Conservation (phyloP, 352 stramenopile species). For the Pythium myriotylum region DNA sequence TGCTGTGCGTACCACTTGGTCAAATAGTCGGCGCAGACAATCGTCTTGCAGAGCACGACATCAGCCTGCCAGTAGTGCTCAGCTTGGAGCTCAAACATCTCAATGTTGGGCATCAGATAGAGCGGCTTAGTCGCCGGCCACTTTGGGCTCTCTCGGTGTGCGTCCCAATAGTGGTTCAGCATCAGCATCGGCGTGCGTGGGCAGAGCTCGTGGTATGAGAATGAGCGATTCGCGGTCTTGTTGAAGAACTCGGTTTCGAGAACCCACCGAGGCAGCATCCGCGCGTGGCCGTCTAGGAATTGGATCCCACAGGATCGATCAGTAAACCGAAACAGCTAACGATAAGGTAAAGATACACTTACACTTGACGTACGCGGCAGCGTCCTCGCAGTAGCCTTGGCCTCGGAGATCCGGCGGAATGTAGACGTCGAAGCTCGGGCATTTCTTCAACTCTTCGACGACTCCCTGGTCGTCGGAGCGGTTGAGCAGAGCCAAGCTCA, state of each 20-base stretch:
- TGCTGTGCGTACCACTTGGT: constrained; percentile 58
- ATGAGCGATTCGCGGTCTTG: constrained; percentile 6
- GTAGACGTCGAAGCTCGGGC: constrained; percentile 71
- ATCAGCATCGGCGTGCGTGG: constrained; percentile 33
- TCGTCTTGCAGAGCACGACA: constrained; percentile 65
- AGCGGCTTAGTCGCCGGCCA: constrained; percentile 35
- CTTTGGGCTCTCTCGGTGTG: constrained; percentile 1
- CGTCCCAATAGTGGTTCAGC: constrained; percentile 46
- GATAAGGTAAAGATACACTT: background rate
- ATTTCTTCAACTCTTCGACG: constrained; percentile 51
- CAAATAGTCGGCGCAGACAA: constrained; percentile 41
- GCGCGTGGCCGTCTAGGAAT: constrained; percentile 26
- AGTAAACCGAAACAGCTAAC: background rate
- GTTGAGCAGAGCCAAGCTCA: constrained; percentile 24
- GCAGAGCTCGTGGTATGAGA: constrained; percentile 44
- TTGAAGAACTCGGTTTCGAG: constrained; percentile 33
- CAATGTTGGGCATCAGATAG: constrained; percentile 39
- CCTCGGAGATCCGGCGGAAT: constrained; percentile 40
- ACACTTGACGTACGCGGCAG: constrained; percentile 59
- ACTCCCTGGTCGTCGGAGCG: constrained; percentile 26
- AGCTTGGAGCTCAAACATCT: constrained; percentile 55
- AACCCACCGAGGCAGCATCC: constrained; percentile 40
- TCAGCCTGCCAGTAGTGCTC: constrained; percentile 53
- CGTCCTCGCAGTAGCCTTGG: constrained; percentile 76
- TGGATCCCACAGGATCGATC: background rate